A percentile compares a stretch with the other conserved stretches of the same genome.
phyloP scores from a whole-genome alignment of 257 asterid genomes.

The Plantago elongata region DNA sequence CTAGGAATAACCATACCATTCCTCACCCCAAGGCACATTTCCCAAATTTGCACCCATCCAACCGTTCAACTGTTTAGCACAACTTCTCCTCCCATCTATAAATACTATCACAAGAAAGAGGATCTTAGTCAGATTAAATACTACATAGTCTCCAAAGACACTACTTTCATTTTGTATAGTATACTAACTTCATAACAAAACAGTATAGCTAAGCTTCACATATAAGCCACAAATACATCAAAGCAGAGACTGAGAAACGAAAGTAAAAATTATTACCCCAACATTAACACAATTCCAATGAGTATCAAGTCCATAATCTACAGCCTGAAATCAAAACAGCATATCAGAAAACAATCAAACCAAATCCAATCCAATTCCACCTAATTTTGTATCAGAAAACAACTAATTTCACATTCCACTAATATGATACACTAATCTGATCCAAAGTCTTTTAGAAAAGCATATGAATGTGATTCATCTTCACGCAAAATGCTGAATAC shows the following conservation, averaged over 20 bases:
- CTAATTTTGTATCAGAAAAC: neutral
- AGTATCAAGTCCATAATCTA: conserved; percentile 58
- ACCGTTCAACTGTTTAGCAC: too few relatives aligned
- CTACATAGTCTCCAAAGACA: too few relatives aligned
- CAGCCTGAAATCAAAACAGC: conserved; percentile 45
- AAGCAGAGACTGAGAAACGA: neutral
- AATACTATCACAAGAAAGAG: too few relatives aligned
- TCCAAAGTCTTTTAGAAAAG: conserved; percentile 18
- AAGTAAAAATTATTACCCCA: conserved; percentile 45
- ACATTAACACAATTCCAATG: conserved; percentile 63
- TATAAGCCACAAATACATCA: neutral
- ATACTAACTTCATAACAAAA: too few relatives aligned
- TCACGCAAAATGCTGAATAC: conserved; percentile 10
- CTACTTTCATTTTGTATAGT: too few relatives aligned
- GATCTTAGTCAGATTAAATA: too few relatives aligned
- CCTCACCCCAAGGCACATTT: too few relatives aligned
- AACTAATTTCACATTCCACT: neutral
- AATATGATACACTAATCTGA: conserved; percentile 5
- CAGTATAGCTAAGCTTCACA: too few relatives aligned
- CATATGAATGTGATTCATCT: too few relatives aligned
- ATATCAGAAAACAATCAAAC: conserved; percentile 13
- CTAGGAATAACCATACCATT: too few relatives aligned
- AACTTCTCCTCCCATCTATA: too few relatives aligned
- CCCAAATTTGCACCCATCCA: too few relatives aligned
- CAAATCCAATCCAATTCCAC: neutral